A percentile compares a stretch with the other conserved stretches of the same genome.
phyloP scores from a whole-genome alignment of 495 filamentous ascomycete genomes.

The Talaromyces stipitatus region DNA sequence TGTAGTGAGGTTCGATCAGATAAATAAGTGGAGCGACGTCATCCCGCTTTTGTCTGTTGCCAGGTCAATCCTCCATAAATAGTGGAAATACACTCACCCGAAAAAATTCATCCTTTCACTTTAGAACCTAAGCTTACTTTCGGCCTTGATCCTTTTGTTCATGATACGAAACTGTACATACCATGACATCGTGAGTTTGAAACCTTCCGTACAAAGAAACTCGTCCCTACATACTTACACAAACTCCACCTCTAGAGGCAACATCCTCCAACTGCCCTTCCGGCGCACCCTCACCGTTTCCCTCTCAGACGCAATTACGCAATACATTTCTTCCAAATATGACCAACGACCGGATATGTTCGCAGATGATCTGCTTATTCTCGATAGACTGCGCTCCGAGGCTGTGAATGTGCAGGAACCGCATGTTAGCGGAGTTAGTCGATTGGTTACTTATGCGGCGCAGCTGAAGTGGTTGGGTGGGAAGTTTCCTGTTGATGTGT shows the following conservation, averaged over 20 bases:
- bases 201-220: too few species aligned
- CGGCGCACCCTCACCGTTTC: conserved; percentile 71
- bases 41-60: conserved; percentile 5
- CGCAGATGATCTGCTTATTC: conserved; percentile 73
- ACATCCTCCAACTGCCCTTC: conserved; percentile 69
- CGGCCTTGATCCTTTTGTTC: not conserved
- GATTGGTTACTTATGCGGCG: conserved; percentile 80
- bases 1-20: not conserved
- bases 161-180: conserved; percentile 5
- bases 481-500: conserved; percentile 93
- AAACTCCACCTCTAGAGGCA: conserved; percentile 19
- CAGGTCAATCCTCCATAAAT: conserved; percentile 3
- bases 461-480: conserved; percentile 91
- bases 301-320: conserved; percentile 75
- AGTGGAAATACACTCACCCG: not conserved
- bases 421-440: conserved; percentile 81
- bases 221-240: not conserved
- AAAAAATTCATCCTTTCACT: not conserved
- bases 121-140: not conserved
- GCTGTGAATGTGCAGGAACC: conserved; percentile 84
- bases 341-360: conserved; percentile 99
- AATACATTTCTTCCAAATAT: conserved; percentile 98
- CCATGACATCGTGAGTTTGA: conserved; percentile 37
- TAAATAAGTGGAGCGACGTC: not conserved
- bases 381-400: conserved; percentile 73